Conservation (phyloP, 2,329 filamentous ascomycete species). For the Aspergillus uvarum region DNA sequence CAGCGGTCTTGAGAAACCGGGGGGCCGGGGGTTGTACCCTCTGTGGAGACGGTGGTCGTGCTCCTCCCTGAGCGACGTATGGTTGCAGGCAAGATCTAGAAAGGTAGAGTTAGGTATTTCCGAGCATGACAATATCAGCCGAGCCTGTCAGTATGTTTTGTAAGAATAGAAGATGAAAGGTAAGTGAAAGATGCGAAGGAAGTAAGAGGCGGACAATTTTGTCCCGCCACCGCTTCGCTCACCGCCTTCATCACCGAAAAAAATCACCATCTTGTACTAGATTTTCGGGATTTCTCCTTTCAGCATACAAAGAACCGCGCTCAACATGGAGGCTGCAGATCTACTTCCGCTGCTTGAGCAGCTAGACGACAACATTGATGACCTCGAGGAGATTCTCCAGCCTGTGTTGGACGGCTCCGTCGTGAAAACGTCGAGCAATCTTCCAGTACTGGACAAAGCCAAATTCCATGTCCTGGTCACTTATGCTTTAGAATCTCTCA, state of each 20-base stretch:
- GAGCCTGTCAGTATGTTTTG: neutral
- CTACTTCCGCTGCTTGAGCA: conserved; percentile 68
- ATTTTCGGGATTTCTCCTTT: neutral
- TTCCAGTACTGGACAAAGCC: conserved; percentile 91
- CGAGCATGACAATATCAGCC: too few relatives aligned
- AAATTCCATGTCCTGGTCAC: conserved; percentile 87
- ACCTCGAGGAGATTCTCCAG: conserved; percentile 69
- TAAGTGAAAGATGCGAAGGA: neutral
- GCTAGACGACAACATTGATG: conserved; percentile 76
- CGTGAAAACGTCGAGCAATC: conserved; percentile 67
- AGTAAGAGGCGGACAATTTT: neutral
- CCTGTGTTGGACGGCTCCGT: conserved; percentile 70
- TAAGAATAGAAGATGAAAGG: neutral
- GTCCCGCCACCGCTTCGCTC: conserved; percentile 18
- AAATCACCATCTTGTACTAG: conserved; percentile 15
- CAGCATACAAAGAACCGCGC: conserved; percentile 7
- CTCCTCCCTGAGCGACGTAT: neutral
- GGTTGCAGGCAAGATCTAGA: neutral
- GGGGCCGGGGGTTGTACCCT: neutral
- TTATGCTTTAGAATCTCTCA: conserved; percentile 84
- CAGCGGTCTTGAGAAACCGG: neutral
- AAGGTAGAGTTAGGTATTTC: neutral
- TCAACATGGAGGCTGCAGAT: conserved; percentile 55
- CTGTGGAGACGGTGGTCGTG: neutral
- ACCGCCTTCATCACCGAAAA: conserved; percentile 24